Evolutionary conservation across 331 rosid genomes (phyloP).

Genomic region (Phaseolus coccineus): DNA sequence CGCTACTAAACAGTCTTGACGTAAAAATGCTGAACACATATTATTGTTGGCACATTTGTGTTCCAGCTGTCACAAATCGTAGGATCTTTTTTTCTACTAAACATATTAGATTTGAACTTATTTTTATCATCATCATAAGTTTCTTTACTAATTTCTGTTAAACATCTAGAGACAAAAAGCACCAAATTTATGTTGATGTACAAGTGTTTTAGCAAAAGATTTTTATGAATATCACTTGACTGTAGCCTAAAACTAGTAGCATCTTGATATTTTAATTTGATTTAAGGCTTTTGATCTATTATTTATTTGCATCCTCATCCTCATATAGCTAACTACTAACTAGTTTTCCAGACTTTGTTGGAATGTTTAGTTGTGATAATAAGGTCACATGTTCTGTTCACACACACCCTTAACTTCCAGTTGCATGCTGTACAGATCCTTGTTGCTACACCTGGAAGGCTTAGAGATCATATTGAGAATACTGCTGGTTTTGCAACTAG

Average conservation of each 20-base stretch:
- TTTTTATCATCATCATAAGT: background rate
- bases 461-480: slow-evolving; percentile 90
- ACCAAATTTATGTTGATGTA: background rate
- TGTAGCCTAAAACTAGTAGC: slow-evolving; percentile 4
- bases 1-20: slow-evolving; percentile 12
- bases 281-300: slow-evolving; percentile 18
- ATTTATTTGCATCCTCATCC: slow-evolving; percentile 4
- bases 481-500: slow-evolving; percentile 94
- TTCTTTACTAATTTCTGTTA: slow-evolving; percentile 11
- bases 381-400: background rate
- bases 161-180: slow-evolving; percentile 28
- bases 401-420: slow-evolving; percentile 31
- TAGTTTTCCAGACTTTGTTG: slow-evolving; percentile 5
- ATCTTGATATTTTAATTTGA: background rate
- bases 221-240: slow-evolving; percentile 8
- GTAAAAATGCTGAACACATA: background rate
- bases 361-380: background rate
- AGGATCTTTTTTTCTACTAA: background rate
- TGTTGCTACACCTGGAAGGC: slow-evolving; percentile 99
- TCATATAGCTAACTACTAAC: slow-evolving; percentile 16
- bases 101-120: background rate
- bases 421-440: slow-evolving; percentile 75
- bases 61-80: slow-evolving; percentile 11
- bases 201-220: slow-evolving; percentile 16
- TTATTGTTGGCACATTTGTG: background rate